Base-by-base conservation (phyloP, 257 asterid genomes). In the Linderniella brevidens region DNA sequence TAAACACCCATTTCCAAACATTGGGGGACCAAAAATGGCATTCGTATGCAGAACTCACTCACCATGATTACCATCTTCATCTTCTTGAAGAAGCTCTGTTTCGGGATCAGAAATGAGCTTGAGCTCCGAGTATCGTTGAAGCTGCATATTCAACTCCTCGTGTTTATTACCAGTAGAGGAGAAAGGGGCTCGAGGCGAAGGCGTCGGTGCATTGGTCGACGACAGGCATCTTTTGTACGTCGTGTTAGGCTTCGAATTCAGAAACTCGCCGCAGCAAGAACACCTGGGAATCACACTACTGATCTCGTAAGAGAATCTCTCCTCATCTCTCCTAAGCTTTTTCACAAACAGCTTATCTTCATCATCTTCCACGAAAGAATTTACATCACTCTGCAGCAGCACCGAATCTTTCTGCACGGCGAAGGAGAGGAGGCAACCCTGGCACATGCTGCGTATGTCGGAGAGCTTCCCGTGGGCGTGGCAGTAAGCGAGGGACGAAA, bases 401-500 rank as follows among this genome's bases (percentile, higher is more conserved):
- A 60, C 72, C 0, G 75, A 68, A 45, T 74, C 87, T 53, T 62
- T 85, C 57, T 80, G 82, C 8, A 63, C 63, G 16, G 86, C 72
- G 43, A 71, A 76, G 0, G 96, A 76, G 9, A 85, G 71, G 45
- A 85, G 94, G 53, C 99, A 79, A 0, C 78, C 70, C 8, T 70
- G 93, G 43, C 94, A 85, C 88, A 85, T 81, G 66, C 38, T 68
- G 1, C 74, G 76, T 4, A 79, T 66, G 54, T 85, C 88, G 1
- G 93, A 79, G 14, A 85, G 71, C 61, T 68, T 77, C 62, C 52
- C 71, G 53, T 90, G 96, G 41, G 72, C 74, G 53, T 79, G 85
- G 71, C 96, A 90, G 58, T 79, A 90, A 13, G 94, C 82, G 48
- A 85, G 82, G 50, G 96, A 58, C 4, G 96, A 82, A 18, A 85